Percentiles rank a stretch among this genome's conserved stretches.
Conservation (phyloP, 192 early-diverging fungal species). For the Podila clonocystis region DNA sequence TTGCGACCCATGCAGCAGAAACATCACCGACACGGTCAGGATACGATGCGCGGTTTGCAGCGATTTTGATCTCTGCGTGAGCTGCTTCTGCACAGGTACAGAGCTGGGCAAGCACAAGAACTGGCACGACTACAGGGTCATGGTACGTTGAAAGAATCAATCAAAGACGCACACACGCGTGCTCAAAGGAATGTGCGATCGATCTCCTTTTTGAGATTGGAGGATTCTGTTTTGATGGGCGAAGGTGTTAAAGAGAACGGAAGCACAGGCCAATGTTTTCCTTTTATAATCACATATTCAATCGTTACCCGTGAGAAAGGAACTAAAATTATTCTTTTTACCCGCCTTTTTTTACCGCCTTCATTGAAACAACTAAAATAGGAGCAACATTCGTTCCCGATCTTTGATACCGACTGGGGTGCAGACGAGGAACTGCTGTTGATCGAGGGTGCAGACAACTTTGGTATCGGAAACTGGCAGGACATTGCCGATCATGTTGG, state of each 20-base stretch:
- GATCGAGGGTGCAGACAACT: conserved; percentile 90
- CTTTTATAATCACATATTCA: neutral
- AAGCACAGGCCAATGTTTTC: conserved; percentile 1
- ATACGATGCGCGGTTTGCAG: conserved; percentile 86
- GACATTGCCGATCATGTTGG: conserved; percentile 94
- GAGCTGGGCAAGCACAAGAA: conserved; percentile 85
- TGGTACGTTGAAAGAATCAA: conserved; percentile 61
- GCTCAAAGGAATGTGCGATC: no score
- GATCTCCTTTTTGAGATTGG: neutral
- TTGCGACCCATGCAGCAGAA: conserved; percentile 92
- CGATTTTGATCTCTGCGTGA: conserved; percentile 95
- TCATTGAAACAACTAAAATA: conserved; percentile 12
- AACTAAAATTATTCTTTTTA: no score
- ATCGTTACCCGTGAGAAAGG: no score
- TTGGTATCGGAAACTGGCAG: conserved; percentile 98
- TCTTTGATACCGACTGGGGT: conserved; percentile 92
- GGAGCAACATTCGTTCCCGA: conserved; percentile 88
- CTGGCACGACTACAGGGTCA: conserved; percentile 90
- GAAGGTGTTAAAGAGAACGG: neutral
- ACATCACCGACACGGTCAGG: conserved; percentile 89
- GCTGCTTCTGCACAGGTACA: conserved; percentile 88
- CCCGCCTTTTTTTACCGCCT: no score
- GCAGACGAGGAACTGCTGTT: conserved; percentile 96
- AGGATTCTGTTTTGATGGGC: neutral
- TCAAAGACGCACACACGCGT: no score